Percentiles rank a stretch among this genome's conserved stretches.
Conservation (phyloP, 2,329 filamentous ascomycete species). For the Fusarium praegraminearum region DNA sequence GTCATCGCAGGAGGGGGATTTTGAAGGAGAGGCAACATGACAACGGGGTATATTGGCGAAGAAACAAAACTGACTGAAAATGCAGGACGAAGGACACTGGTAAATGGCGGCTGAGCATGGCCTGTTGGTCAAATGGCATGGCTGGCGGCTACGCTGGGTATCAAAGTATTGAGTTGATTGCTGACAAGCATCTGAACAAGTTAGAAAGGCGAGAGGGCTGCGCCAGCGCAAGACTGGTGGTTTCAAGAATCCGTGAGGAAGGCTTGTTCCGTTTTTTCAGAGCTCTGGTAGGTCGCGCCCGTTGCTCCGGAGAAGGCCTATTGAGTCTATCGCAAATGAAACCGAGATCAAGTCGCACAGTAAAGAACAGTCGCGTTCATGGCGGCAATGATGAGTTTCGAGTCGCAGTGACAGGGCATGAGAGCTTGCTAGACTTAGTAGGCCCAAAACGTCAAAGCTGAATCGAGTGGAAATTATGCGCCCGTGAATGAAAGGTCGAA, state of each 20-base stretch:
- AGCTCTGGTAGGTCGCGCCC: constrained; percentile 3
- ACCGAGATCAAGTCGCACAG: constrained; percentile 35
- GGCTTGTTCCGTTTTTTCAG: constrained; percentile 10
- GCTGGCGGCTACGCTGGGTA: constrained; percentile 36
- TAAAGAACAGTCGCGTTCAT: constrained; percentile 31
- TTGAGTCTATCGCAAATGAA: constrained; percentile 31
- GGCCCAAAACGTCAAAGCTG: constrained; percentile 1
- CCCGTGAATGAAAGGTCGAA: constrained; percentile 3
- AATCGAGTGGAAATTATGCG: not conserved
- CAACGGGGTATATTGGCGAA: constrained; percentile 46
- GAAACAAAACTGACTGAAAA: constrained; percentile 43
- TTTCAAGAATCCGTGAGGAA: constrained; percentile 18
- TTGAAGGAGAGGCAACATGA: constrained; percentile 65
- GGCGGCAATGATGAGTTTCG: constrained; percentile 7
- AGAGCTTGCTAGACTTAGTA: not conserved
- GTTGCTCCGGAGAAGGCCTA: constrained; percentile 7
- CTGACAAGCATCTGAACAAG: constrained; percentile 57
- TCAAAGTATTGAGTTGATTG: constrained; percentile 37
- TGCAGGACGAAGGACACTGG: constrained; percentile 47
- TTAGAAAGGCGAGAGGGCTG: constrained; percentile 43
- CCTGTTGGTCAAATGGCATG: constrained; percentile 58
- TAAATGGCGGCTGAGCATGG: constrained; percentile 54
- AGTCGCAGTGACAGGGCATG: constrained; percentile 12
- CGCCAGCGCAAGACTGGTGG: constrained; percentile 41
- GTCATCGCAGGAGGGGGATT: constrained; percentile 65